These are phyloP conservation scores for Pythium rishiriense DNA, from an alignment of 352 stramenopile genomes.

Conservation along the genomic window DNA sequence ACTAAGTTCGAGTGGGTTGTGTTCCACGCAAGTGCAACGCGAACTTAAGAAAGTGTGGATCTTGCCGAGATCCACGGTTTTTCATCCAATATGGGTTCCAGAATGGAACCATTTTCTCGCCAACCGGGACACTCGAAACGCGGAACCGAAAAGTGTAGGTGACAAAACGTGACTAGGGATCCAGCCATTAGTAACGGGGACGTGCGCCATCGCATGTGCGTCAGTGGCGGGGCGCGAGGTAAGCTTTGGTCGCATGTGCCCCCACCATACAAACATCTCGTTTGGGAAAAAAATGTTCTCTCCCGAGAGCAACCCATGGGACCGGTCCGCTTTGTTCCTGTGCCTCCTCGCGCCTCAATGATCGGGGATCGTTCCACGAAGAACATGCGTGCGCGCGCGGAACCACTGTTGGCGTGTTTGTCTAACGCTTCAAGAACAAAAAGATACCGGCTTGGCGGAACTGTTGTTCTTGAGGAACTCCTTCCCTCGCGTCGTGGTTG, in stretches of 20 bases:
- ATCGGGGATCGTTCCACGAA: conserved; percentile 5
- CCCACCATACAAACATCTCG: not conserved
- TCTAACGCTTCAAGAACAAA: conserved; percentile 10
- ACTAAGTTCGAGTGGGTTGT: conserved; percentile 15
- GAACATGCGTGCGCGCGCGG: not conserved
- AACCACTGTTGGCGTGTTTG: conserved; percentile 2
- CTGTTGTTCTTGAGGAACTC: not conserved
- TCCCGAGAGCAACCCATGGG: not conserved
- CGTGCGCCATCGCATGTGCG: conserved; percentile 23
- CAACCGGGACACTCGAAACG: conserved; percentile 10
- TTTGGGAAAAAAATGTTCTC: not conserved
- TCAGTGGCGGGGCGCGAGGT: conserved; percentile 16
- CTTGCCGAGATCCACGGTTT: not conserved
- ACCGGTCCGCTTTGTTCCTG: not conserved
- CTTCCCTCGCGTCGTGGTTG: too few relatives aligned
- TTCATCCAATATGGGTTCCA: conserved; percentile 6
- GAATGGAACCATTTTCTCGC: not conserved
- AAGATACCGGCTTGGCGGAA: not conserved
- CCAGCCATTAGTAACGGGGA: conserved; percentile 16
- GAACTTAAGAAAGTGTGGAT: conserved; percentile 13
- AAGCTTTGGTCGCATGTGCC: conserved; percentile 2
- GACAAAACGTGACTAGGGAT: conserved; percentile 25
- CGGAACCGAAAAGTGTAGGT: conserved; percentile 16
- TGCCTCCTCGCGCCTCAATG: conserved; percentile 4
- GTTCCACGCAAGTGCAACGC: conserved; percentile 25